These are phyloP conservation scores for Solanum chiquidenum DNA, from an alignment of 257 asterid genomes.

Conservation along the genomic window DNA sequence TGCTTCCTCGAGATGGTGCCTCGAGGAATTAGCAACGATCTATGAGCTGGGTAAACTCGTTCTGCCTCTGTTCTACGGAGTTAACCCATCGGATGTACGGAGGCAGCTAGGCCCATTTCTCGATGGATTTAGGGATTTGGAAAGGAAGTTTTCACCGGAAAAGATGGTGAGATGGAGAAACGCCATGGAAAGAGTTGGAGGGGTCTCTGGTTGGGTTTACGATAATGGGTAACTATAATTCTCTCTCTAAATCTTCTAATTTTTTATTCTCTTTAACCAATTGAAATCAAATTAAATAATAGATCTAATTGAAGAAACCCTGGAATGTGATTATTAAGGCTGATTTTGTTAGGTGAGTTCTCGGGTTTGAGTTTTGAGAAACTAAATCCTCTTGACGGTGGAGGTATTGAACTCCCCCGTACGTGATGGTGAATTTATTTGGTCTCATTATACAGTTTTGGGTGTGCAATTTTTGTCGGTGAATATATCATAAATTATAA, in stretches of 20 bases:
- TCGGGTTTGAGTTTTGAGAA: background rate
- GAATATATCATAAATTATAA: too few species aligned
- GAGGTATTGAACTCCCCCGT: background rate
- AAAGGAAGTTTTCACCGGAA: background rate
- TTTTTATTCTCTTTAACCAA: background rate
- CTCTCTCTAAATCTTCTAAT: background rate
- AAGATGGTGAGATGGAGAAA: slow-evolving; percentile 21
- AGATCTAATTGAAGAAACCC: background rate
- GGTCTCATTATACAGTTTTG: background rate
- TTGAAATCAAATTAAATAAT: background rate
- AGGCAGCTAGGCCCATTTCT: slow-evolving; percentile 15
- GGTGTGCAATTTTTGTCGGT: background rate
- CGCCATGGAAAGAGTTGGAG: slow-evolving; percentile 22
- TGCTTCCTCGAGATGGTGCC: slow-evolving; percentile 25
- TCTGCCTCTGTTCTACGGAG: slow-evolving; percentile 16
- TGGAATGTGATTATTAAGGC: background rate
- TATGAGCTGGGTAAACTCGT: slow-evolving; percentile 3
- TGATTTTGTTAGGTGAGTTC: background rate
- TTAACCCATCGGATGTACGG: slow-evolving; percentile 19
- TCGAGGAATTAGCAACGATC: slow-evolving; percentile 19
- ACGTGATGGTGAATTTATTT: background rate
- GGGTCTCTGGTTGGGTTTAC: slow-evolving; percentile 11
- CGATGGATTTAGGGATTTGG: slow-evolving; percentile 3
- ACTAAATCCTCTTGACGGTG: background rate
- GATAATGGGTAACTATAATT: background rate